A percentile compares a stretch with the other conserved stretches of the same genome.
These are phyloP conservation scores for Aquanectria penicillioides DNA, from an alignment of 2,329 filamentous ascomycete species.

Conservation along the genomic window DNA sequence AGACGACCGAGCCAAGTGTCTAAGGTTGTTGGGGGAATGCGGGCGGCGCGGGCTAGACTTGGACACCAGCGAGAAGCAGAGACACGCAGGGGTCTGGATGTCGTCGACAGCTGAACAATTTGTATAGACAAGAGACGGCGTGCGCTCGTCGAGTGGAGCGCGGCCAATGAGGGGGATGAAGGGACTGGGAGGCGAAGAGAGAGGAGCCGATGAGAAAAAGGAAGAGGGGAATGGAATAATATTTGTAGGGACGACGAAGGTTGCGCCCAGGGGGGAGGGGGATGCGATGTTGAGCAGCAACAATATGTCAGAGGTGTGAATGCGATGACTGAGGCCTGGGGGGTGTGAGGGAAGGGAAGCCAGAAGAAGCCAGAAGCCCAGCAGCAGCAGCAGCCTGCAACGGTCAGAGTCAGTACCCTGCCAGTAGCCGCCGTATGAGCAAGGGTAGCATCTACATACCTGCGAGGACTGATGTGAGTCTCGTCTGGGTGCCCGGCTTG, in stretches of 20 bases:
- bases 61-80: neutral
- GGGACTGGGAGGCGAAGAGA: neutral
- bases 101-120: neutral
- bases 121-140: neutral
- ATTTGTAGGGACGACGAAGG: conserved; percentile 14
- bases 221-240: conserved; percentile 8
- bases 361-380: neutral
- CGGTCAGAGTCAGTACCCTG: too few relatives aligned
- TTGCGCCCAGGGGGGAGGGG: neutral
- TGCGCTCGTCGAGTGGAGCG: neutral
- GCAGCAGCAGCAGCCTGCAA: too few relatives aligned
- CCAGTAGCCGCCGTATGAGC: too few relatives aligned
- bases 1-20: neutral
- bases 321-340: conserved; percentile 9
- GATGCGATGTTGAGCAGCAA: neutral
- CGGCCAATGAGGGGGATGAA: neutral
- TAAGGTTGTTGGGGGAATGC: conserved; percentile 3
- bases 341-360: neutral
- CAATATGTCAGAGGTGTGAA: conserved; percentile 16
- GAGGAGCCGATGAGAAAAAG: neutral
- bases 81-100: conserved; percentile 3
- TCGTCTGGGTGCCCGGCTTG: too few relatives aligned
- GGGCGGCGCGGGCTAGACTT: neutral
- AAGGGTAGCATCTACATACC: too few relatives aligned
- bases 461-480: too few relatives aligned